These are phyloP conservation scores for Picea abies DNA, from an alignment of 83 land plant genomes.

Conservation along the genomic window DNA sequence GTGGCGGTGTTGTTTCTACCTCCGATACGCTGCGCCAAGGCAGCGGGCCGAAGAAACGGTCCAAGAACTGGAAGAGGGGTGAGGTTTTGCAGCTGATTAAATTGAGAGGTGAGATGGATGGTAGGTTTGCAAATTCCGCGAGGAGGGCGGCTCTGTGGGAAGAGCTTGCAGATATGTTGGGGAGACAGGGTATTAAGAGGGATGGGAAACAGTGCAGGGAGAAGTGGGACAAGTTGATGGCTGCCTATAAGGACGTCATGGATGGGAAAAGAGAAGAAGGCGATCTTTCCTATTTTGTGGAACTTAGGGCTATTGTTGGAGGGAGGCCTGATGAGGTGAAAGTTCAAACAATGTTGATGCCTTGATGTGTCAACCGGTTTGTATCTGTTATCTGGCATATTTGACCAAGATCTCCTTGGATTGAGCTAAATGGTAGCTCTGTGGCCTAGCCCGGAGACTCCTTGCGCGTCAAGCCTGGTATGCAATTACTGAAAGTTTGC, in stretches of 20 bases:
- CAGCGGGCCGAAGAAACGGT: constrained; percentile 15
- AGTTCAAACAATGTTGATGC: neutral
- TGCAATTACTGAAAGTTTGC: neutral
- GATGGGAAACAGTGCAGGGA: constrained; percentile 23
- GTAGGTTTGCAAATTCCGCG: constrained; percentile 16
- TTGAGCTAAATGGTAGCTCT: constrained; percentile 1
- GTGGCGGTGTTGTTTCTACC: neutral
- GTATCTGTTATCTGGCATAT: neutral
- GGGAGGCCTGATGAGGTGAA: constrained; percentile 9
- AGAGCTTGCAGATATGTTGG: constrained; percentile 16
- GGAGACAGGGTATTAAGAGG: constrained; percentile 8
- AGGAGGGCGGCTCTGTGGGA: constrained; percentile 22
- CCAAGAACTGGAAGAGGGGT: constrained; percentile 23
- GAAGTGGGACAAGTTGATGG: constrained; percentile 23
- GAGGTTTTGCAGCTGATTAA: constrained; percentile 23
- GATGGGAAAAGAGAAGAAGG: constrained; percentile 18
- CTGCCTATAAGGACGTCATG: constrained; percentile 21
- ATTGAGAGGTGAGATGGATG: constrained; percentile 21
- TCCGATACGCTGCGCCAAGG: constrained; percentile 10
- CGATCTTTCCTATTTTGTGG: constrained; percentile 14
- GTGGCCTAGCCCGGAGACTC: neutral
- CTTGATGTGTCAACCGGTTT: neutral
- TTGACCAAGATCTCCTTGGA: neutral
- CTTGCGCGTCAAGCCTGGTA: neutral
- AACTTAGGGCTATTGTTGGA: constrained; percentile 17